Percentiles rank a stretch among this genome's conserved stretches.
phyloP scores from a whole-genome alignment of 2,329 filamentous ascomycete species.

The Xenosphaeropsis pyriputrescens region DNA sequence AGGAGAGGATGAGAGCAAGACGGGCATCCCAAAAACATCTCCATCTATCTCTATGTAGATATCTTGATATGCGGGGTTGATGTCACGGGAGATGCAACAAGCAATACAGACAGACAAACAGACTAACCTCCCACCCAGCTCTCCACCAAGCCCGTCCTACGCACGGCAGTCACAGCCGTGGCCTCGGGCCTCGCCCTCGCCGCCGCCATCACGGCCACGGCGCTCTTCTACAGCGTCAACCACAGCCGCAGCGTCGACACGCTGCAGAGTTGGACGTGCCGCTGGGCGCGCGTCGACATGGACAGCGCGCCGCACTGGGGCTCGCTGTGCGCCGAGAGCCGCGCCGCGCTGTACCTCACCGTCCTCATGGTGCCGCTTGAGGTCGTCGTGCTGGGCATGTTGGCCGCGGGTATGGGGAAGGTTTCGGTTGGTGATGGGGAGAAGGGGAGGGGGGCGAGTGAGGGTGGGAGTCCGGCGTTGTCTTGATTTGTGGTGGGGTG shows the following conservation, averaged over 20 bases:
- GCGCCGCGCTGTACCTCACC: conserved; percentile 35
- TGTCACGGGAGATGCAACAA: too few relatives aligned
- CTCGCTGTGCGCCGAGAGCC: conserved; percentile 39
- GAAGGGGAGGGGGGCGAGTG: neutral
- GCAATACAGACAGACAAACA: too few relatives aligned
- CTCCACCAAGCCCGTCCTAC: conserved; percentile 3
- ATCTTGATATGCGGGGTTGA: too few relatives aligned
- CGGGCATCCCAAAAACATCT: conserved; percentile 1
- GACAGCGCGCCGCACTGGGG: conserved; percentile 35
- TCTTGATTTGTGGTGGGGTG: too few relatives aligned
- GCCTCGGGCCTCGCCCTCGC: conserved; percentile 27
- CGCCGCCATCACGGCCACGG: conserved; percentile 34
- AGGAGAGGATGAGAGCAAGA: neutral
- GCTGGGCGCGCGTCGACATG: conserved; percentile 41
- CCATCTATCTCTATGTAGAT: neutral
- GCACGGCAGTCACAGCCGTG: conserved; percentile 15
- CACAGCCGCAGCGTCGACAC: conserved; percentile 35
- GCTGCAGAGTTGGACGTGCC: conserved; percentile 47
- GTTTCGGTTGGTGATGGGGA: conserved; percentile 21
- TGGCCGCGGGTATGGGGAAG: conserved; percentile 27
- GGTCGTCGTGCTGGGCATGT: conserved; percentile 29
- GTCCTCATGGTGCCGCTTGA: conserved; percentile 43
- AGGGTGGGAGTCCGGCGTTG: neutral
- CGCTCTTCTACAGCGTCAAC: conserved; percentile 42
- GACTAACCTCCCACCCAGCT: conserved; percentile 21